Percentiles rank a stretch among this genome's conserved stretches.
phyloP scores from a whole-genome alignment of 1,139 yeast species.

The Yamadazyma siamensis region DNA sequence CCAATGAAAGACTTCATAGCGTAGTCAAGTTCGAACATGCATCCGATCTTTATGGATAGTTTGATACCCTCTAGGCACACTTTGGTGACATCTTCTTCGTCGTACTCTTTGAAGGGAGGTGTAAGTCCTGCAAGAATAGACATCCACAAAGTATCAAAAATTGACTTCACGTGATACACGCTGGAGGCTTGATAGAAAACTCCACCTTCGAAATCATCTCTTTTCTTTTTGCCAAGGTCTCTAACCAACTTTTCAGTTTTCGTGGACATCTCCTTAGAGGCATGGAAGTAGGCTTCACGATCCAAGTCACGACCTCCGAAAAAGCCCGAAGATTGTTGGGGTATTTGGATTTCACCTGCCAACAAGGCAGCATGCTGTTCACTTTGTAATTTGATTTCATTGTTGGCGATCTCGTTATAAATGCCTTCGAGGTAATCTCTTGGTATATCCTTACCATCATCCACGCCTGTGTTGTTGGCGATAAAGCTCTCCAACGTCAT shows the following conservation, averaged over 20 bases:
- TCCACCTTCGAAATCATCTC: slow-evolving; percentile 30
- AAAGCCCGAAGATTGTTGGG: slow-evolving; percentile 51
- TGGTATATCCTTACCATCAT: slow-evolving; percentile 85
- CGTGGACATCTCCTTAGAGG: slow-evolving; percentile 85
- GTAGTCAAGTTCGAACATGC: slow-evolving; percentile 78
- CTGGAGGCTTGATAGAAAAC: slow-evolving; percentile 59
- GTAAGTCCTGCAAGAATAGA: slow-evolving; percentile 91
- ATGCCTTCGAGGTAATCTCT: slow-evolving; percentile 65
- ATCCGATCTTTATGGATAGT: slow-evolving; percentile 76
- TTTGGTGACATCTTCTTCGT: slow-evolving; percentile 70
- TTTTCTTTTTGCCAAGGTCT: slow-evolving; percentile 51
- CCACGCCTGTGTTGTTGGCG: slow-evolving; percentile 86
- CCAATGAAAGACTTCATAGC: slow-evolving; percentile 89
- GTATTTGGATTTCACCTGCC: slow-evolving; percentile 53
- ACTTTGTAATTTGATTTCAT: slow-evolving; percentile 87
- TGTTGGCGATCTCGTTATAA: slow-evolving; percentile 69
- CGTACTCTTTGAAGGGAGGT: slow-evolving; percentile 87
- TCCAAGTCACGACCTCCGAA: slow-evolving; percentile 75
- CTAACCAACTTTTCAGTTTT: slow-evolving; percentile 87
- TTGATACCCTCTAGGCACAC: slow-evolving; percentile 82
- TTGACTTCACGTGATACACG: slow-evolving; percentile 86
- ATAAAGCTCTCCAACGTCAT: slow-evolving; percentile 89
- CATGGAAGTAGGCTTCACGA: slow-evolving; percentile 86
- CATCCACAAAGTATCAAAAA: slow-evolving; percentile 97
- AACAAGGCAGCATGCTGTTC: slow-evolving; percentile 93